Base-by-base conservation (phyloP, 116 monocot genomes). In the Trichopus zeylanicus region DNA sequence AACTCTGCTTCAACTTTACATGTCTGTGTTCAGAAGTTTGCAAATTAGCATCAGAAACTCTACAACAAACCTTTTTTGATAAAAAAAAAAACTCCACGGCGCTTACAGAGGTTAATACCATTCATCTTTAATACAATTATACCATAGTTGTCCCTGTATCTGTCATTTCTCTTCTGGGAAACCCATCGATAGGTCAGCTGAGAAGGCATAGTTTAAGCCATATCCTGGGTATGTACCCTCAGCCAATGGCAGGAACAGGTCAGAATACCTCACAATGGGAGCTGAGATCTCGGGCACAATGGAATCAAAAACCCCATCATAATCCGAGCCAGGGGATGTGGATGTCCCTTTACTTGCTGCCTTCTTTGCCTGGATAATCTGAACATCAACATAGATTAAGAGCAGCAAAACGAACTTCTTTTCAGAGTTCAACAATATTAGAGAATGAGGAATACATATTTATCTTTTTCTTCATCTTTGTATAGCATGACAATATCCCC, bases 401-500 rank as follows among this genome's bases (percentile, higher is more conserved):
- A 57, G 47, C 30, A 56, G 48, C 3, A 0, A 29, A 18, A 30
- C 0, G 26, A n/a, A n/a, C n/a, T n/a, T 27, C 27, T n/a, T 16
- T 0, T 30, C 16, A 3, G 30, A n/a, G 8, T 12, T 26, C 29
- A 56, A 56, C n/a, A 29, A 28, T 26, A 15, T 56, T 26, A 8
- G 15, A n/a, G 56, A n/a, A 25, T 16, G 64, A 60, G 67, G 5
- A 30, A 30, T 89, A 89, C 94, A 66, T 78, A 86, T 78, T 73
- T 69, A 39, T 89, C 73, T 31, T 62, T 79, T 29, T 25, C 57
- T 51, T 94, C 86, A 64, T 94, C 89, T 57, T 70, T 85, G 82
- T 86, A 94, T 6, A 94, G 65, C 80, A 94, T 74, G 67, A 94
- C 66, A 48, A 65, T 78, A 51, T 94, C 94, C 13, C 94, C 94